Evolutionary conservation across 2,329 filamentous ascomycete species (phyloP).

Genomic region (Colletotrichum zoysiae): DNA sequence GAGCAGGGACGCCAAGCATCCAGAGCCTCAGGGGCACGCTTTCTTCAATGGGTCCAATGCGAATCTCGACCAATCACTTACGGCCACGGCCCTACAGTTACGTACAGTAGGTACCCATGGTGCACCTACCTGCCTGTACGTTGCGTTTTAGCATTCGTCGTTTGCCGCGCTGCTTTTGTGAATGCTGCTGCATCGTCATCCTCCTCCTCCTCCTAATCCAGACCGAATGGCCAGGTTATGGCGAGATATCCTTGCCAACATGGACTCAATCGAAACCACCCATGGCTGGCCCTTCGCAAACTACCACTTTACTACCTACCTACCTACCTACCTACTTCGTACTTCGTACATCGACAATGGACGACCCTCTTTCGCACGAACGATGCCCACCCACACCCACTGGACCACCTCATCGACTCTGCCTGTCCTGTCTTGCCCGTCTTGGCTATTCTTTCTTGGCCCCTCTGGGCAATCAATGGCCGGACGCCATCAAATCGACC

Average conservation of each 20-base stretch:
- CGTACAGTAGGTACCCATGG: too few relatives aligned
- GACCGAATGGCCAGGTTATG: constrained; percentile 27
- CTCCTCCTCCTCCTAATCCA: background rate
- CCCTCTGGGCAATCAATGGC: background rate
- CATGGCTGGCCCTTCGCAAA: background rate
- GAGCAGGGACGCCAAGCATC: constrained; percentile 35
- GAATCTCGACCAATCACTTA: constrained; percentile 4
- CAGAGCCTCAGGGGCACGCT: constrained; percentile 36
- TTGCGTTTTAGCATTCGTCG: background rate
- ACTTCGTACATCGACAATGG: background rate
- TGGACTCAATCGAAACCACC: constrained; percentile 23
- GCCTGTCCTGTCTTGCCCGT: background rate
- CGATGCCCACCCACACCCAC: constrained; percentile 15
- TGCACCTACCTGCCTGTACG: background rate
- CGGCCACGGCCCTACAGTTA: too few relatives aligned
- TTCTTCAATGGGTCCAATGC: constrained; percentile 6
- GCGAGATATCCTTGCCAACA: constrained; percentile 22
- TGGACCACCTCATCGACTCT: constrained; percentile 18
- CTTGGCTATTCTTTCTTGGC: constrained; percentile 13
- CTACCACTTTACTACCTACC: background rate
- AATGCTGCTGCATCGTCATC: background rate
- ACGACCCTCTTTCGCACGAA: constrained; percentile 14
- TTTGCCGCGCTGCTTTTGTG: constrained; percentile 20
- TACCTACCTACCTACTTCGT: too few relatives aligned
- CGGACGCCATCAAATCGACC: background rate